phyloP scores from a whole-genome alignment of 164 flowering plant species.

The Magnolia sinica region DNA sequence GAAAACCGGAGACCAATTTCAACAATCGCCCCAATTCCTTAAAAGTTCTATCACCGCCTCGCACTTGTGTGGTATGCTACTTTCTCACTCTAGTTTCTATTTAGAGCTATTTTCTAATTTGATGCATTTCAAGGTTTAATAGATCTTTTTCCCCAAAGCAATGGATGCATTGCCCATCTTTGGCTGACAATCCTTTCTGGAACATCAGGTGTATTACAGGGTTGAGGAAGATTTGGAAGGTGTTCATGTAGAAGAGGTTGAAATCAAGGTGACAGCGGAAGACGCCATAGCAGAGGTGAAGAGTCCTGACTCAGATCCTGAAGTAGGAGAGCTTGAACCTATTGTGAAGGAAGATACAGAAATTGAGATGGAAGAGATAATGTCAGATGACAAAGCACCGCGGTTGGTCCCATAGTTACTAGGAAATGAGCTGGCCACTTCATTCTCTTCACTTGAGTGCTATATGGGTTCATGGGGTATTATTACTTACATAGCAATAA shows the following conservation, averaged over 20 bases:
- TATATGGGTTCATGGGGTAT: not conserved
- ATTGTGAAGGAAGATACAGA: conserved; percentile 5
- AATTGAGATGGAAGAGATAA: conserved; percentile 10
- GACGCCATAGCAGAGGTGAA: conserved; percentile 13
- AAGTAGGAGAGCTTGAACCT: conserved; percentile 3
- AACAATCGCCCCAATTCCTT: conserved; percentile 95
- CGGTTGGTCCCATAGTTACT: not conserved
- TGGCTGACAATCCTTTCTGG: not conserved
- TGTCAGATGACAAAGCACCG: conserved; percentile 8
- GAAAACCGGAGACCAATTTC: conserved; percentile 92
- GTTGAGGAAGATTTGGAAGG: conserved; percentile 47
- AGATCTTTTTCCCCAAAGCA: not conserved
- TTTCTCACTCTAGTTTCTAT: not conserved
- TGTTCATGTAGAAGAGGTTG: not conserved
- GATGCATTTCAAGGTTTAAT: not conserved
- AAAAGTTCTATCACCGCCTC: conserved; percentile 79
- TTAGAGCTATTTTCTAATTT: not conserved
- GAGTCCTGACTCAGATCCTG: conserved; percentile 12
- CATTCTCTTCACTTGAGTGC: too few species aligned
- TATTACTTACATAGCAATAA: not conserved
- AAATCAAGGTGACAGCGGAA: conserved; percentile 1
- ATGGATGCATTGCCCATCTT: not conserved
- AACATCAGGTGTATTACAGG: conserved; percentile 44
- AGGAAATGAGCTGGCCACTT: not conserved
- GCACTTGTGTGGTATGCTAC: conserved; percentile 81